phyloP scores from a whole-genome alignment of 1,284 basidiomycete genomes.

The Gomphus bonarii region DNA sequence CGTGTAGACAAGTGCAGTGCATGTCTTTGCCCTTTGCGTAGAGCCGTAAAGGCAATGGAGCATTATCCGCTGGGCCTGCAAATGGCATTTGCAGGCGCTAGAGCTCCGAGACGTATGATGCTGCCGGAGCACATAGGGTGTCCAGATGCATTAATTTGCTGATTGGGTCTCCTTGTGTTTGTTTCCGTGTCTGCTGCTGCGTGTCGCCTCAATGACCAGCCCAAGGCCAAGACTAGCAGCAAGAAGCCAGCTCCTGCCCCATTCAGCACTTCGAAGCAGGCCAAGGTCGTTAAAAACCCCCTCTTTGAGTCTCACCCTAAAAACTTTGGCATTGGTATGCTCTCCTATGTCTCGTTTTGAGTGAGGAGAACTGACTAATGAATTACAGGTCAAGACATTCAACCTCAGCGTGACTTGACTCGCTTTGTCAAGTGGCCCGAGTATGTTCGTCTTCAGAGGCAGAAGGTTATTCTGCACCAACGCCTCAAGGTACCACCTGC shows the following conservation, averaged over 20 bases:
- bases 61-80: constrained; percentile 36
- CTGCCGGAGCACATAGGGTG: constrained; percentile 14
- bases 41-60: constrained; percentile 24
- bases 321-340: constrained; percentile 92
- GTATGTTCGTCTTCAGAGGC: constrained; percentile 96
- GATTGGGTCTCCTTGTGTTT: constrained; percentile 18
- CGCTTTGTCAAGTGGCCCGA: constrained; percentile 99
- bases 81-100: constrained; percentile 31
- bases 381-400: constrained; percentile 81
- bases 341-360: not conserved
- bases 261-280: constrained; percentile 60
- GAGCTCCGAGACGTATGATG: constrained; percentile 57
- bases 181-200: constrained; percentile 37
- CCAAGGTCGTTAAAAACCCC: constrained; percentile 86
- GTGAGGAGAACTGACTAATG: not conserved
- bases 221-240: constrained; percentile 60
- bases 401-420: constrained; percentile 84
- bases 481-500: constrained; percentile 98
- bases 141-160: constrained; percentile 7
- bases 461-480: constrained; percentile 98
- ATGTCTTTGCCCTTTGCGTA: constrained; percentile 16
- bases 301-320: constrained; percentile 87
- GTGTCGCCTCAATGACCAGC: constrained; percentile 85
- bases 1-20: constrained; percentile 19
- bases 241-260: constrained; percentile 75